Evolutionary conservation across 2,329 filamentous ascomycete genomes (phyloP), one percentile per base, ranked within the genome.

Genomic region (Paecilomyces formosus): DNA sequence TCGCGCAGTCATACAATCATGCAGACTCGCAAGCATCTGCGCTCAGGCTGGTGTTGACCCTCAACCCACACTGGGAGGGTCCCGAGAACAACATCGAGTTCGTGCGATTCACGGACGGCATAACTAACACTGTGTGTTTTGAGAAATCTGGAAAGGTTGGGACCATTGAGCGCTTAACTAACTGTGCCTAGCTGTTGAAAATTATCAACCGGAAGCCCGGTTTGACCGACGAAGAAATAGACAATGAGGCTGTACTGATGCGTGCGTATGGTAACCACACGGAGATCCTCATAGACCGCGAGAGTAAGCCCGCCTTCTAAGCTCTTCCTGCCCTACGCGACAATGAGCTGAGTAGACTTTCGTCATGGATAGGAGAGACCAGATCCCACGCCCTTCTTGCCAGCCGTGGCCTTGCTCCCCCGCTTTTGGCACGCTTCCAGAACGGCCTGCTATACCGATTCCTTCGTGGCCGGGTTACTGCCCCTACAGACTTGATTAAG

Each of bases 391-490:
- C 92, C 71, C 82, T 97, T 58, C 86, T 97, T 62, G 91, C 92
- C 77, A 85, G 85, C 65, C 81, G 92, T 68, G 85, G 87, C 66
- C 86, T 99, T 57, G 94, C 94, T 21, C 94, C 94, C 39, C 81
- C 89, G 61, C 82, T 99, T 56, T 83, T 97, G 60, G 94, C 92
- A 57, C 88, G 92, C 64, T 99, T 99, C 80, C 83, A 92, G 68
- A 99, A 99, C 72, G 94, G 94, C 65, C 90, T 99, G 78, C 83
- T 99, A 69, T 99, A 99, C 79, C 86, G 89, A 66, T 99, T 88
- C 77, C 88, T 97, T 64, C 85, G 85, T 62, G 94, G 94, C 56
- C 85, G 82, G 63, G 88, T 90, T 57, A 92, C 92, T 67, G 84
- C 86, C 56, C 89, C 93, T 53, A 83, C 87, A 66, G 92, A 97